Base-by-base conservation (phyloP, 202 grass and related monocot genomes). In the Carex arenaria region DNA sequence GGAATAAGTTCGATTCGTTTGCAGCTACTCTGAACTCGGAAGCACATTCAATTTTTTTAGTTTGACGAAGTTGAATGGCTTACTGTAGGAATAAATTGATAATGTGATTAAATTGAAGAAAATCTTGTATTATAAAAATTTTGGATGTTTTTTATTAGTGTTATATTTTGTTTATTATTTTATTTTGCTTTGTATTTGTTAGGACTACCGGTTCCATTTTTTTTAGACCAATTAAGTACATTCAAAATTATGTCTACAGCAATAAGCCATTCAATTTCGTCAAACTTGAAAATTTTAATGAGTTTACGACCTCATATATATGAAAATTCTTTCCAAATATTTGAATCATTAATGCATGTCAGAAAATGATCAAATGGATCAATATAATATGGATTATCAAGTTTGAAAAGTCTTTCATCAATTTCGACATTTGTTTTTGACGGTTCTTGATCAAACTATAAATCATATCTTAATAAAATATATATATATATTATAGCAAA, bases 361-460 rank as follows among this genome's bases (percentile, higher is more conserved):
- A 28, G 63, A 68, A 70, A 61, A 31, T 53, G 78, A 45, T 80
- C 55, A 64, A 80, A 43, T 47, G 20, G 34, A 80, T 80, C 54
- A 80, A 60, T 43, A 5, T 3, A 60, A 38, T 61, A 69, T 56
- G 80, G 65, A 69, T 71, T 51, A 47, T 59, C 7, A 59, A 72
- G 17, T 42, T 26, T 20, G 45, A 59, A 1, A 18, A 84, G 30
- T 4, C 8, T 20, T 36, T 84, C 26, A 84, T 73, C 28, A 22
- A 80, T 14, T 49, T 80, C 78, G 13, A 42, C 11, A 43, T 32
- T 38, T 62, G 78, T 80, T 62, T 14, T 42, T 30, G 5, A 40
- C 36, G 36, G 1, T 6, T 40, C 36, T 5, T 6, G 36, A 40
- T 40, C 36, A 40, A 40, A 40, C 36, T 40, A 40, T 40, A 40